A percentile compares a stretch with the other conserved stretches of the same genome.
phyloP scores from a whole-genome alignment of 306 rosid species.

The Bauhinia variegata region DNA sequence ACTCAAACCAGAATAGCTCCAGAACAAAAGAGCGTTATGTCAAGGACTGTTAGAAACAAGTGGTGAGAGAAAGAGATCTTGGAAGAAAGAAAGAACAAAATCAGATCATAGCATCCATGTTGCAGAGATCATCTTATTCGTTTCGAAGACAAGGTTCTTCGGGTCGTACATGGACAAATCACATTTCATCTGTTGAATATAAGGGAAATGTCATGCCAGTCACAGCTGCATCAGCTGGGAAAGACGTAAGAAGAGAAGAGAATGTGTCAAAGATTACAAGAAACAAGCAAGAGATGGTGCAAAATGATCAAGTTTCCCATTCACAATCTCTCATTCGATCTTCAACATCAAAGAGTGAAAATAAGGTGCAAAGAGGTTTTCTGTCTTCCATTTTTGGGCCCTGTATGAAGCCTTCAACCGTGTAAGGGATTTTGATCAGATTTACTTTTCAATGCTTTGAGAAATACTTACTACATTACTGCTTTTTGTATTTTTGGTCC shows the following conservation, averaged over 20 bases:
- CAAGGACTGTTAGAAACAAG: no score
- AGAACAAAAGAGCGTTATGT: no score
- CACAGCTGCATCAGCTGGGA: no score
- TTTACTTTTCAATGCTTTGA: neutral
- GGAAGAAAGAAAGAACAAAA: neutral
- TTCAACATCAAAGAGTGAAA: conserved; percentile 22
- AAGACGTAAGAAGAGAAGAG: conserved; percentile 24
- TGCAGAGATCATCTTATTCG: conserved; percentile 68
- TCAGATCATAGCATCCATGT: conserved; percentile 44
- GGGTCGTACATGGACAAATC: conserved; percentile 69
- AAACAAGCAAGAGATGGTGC: conserved; percentile 9
- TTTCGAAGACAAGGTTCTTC: conserved; percentile 88
- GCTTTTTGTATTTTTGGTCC: neutral
- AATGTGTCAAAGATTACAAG: conserved; percentile 26
- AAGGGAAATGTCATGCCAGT: no score
- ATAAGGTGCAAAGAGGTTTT: conserved; percentile 43
- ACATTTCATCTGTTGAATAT: conserved; percentile 7
- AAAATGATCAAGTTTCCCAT: conserved; percentile 9
- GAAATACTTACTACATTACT: no score
- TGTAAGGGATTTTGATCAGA: conserved; percentile 15
- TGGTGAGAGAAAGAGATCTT: neutral
- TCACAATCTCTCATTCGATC: conserved; percentile 27
- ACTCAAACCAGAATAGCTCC: no score
- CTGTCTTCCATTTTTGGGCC: conserved; percentile 47
- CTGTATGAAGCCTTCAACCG: conserved; percentile 51